These are phyloP conservation scores for Colletotrichum aenigma DNA, from an alignment of 2,329 filamentous ascomycete species.

Conservation along the genomic window DNA sequence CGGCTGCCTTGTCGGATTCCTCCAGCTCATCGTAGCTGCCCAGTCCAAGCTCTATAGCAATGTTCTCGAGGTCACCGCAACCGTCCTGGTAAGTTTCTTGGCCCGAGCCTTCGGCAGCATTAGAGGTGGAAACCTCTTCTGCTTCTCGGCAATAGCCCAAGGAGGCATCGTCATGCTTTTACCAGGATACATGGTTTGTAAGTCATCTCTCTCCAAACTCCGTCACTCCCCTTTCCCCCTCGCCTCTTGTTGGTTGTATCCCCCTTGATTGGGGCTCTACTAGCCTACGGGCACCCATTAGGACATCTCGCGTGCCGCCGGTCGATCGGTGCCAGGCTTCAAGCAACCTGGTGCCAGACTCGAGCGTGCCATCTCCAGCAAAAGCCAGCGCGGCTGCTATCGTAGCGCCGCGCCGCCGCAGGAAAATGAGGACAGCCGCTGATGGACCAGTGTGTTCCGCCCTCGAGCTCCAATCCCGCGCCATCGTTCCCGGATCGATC, in stretches of 20 bases:
- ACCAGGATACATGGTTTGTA: constrained; percentile 66
- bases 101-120: constrained; percentile 69
- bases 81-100: constrained; percentile 66
- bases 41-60: constrained; percentile 71
- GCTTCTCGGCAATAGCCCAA: constrained; percentile 69
- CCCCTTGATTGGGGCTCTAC: neutral
- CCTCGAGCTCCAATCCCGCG: constrained; percentile 72
- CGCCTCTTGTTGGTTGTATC: neutral
- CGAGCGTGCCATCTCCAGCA: neutral
- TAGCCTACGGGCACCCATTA: neutral
- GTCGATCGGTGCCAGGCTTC: neutral
- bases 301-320: neutral
- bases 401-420: neutral
- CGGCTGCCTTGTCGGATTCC: constrained; percentile 70
- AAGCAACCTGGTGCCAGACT: neutral
- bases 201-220: constrained; percentile 24
- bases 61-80: constrained; percentile 67
- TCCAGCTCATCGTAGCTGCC: constrained; percentile 74
- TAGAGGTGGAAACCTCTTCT: constrained; percentile 54
- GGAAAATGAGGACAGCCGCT: constrained; percentile 25
- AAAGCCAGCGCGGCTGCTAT: neutral
- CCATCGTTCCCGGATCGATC: constrained; percentile 73
- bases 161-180: constrained; percentile 70
- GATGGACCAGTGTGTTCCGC: constrained; percentile 46
- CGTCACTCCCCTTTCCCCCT: neutral